phyloP scores from a whole-genome alignment of 345 rosid genomes.

The Anacardium occidentale region DNA sequence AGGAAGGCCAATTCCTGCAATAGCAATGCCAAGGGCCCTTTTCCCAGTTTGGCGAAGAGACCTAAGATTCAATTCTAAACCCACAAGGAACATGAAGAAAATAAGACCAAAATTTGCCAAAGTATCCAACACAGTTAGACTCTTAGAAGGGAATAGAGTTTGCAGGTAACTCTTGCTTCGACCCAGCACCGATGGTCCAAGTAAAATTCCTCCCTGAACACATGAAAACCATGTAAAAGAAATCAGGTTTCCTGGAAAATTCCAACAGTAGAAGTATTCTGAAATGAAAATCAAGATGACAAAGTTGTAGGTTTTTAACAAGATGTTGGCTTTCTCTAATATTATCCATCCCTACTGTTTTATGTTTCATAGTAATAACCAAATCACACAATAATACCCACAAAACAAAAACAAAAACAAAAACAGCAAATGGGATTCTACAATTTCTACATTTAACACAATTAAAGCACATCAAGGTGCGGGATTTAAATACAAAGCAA shows the following conservation, averaged over 20 bases:
- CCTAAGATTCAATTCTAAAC: constrained; percentile 60
- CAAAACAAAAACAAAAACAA: background rate
- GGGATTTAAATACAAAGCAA: background rate
- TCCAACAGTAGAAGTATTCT: background rate
- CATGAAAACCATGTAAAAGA: background rate
- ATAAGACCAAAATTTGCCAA: constrained; percentile 70
- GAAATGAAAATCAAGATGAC: background rate
- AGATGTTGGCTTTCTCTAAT: background rate
- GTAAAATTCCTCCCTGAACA: constrained; percentile 68
- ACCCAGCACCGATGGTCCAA: constrained; percentile 78
- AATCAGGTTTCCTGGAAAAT: no score
- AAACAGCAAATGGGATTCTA: no score
- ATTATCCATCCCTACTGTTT: background rate
- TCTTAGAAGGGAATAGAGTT: constrained; percentile 52
- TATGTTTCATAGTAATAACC: background rate
- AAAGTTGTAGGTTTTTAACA: background rate
- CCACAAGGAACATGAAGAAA: constrained; percentile 70
- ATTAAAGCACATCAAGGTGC: background rate
- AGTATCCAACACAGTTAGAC: constrained; percentile 68
- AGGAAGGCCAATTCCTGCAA: constrained; percentile 65
- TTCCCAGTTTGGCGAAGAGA: constrained; percentile 59
- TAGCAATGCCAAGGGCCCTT: constrained; percentile 57
- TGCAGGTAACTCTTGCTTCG: constrained; percentile 47
- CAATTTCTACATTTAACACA: no score
- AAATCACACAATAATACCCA: background rate